Percentiles rank a stretch among this genome's conserved stretches.
Evolutionary conservation across 225 moss, liverwort and hornwort species (phyloP).

Genomic region (Pseudoscleropodium purum): DNA sequence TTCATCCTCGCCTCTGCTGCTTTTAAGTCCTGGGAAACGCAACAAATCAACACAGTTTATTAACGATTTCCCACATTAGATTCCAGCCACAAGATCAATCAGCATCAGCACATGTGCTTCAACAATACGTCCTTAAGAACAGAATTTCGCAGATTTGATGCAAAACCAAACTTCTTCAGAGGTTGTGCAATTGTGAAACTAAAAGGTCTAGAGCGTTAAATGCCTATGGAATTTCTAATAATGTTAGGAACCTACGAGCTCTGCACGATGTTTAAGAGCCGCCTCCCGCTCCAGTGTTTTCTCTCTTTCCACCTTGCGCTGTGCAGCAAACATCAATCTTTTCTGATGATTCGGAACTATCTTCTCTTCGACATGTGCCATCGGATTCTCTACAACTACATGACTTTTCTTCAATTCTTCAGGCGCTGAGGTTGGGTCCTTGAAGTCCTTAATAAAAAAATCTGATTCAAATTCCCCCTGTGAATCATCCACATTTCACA

Average conservation of each 20-base stretch:
- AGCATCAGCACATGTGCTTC: too few species aligned
- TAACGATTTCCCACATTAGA: background rate
- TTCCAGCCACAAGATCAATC: background rate
- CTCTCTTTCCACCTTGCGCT: constrained; percentile 87
- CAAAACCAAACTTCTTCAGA: background rate
- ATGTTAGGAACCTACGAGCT: constrained; percentile 35
- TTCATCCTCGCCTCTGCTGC: constrained; percentile 73
- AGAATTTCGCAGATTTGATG: background rate
- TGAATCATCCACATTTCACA: background rate
- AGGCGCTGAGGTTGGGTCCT: constrained; percentile 42
- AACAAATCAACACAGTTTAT: background rate
- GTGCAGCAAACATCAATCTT: constrained; percentile 74
- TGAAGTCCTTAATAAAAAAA: constrained; percentile 41
- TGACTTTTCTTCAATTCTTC: constrained; percentile 57
- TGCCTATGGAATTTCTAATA: too few species aligned
- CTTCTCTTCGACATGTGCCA: constrained; percentile 54
- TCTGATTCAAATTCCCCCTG: constrained; percentile 78
- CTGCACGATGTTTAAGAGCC: constrained; percentile 56
- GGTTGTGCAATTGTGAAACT: background rate
- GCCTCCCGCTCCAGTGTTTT: constrained; percentile 48
- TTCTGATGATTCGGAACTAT: constrained; percentile 68
- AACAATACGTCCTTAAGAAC: background rate
- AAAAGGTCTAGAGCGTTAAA: background rate
- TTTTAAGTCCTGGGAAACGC: constrained; percentile 50
- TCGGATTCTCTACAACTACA: constrained; percentile 48